A percentile compares a stretch with the other conserved stretches of the same genome.
phyloP scores from a whole-genome alignment of 1,284 basidiomycete species.

The Austropuccinia psidii region DNA sequence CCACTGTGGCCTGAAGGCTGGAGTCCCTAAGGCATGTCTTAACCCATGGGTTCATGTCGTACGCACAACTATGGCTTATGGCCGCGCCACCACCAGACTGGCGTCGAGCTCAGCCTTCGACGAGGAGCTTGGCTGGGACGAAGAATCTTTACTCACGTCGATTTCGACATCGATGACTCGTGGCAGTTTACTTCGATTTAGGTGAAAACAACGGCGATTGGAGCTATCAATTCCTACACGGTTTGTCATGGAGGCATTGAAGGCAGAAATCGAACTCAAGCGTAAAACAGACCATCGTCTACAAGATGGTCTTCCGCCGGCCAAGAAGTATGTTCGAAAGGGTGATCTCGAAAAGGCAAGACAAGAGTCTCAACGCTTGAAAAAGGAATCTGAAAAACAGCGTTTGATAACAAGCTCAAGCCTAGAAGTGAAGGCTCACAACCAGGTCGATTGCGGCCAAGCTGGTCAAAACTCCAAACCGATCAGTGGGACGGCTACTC shows the following conservation, averaged over 20 bases:
- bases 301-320: slow-evolving; percentile 47
- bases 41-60: too few relatives aligned
- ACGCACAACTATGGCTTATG: too few relatives aligned
- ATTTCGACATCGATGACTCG: neutral
- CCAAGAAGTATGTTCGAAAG: slow-evolving; percentile 75
- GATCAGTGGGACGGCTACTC: neutral
- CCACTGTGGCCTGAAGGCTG: too few relatives aligned
- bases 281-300: neutral
- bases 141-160: neutral
- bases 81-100: too few relatives aligned
- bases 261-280: slow-evolving; percentile 31
- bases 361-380: slow-evolving; percentile 53
- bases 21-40: too few relatives aligned
- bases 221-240: neutral
- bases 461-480: neutral
- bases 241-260: slow-evolving; percentile 17
- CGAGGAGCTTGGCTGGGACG: neutral
- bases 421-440: neutral
- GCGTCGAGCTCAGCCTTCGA: neutral
- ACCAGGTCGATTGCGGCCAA: slow-evolving; percentile 37
- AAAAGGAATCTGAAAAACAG: slow-evolving; percentile 61
- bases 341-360: slow-evolving; percentile 56
- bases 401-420: neutral
- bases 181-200: neutral
- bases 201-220: too few relatives aligned